Evolutionary conservation across 169 alveolate genomes (phyloP), one percentile per base, ranked within the genome.

Genomic region (Besnoitia besnoiti): DNA sequence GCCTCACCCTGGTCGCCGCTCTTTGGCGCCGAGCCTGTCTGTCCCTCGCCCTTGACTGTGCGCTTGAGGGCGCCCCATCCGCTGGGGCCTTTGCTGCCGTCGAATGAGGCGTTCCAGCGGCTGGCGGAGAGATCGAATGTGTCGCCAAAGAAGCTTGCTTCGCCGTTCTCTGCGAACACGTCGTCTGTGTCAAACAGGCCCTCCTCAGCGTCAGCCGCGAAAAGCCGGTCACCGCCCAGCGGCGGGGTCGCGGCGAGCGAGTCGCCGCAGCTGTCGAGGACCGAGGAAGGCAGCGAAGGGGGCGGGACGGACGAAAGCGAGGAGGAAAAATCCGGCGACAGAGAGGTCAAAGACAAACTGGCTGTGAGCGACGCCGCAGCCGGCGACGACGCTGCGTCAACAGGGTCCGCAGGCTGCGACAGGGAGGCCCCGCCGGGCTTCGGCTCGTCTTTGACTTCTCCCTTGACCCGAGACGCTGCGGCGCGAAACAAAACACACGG

Each of bases 31-130:
- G 12, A 19, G 12, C 24, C 67, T n/a, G 30, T 55, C 24, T 16
- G n/a, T 0, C 33, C 27, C 24, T 55, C 67, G 33, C 27, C 67
- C 33, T 55, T 55, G 67, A 55, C 67, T 10, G 67, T 10, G 3
- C 80, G 39, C n/a, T 67, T 67, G 47, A 67, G 44, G 24, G 80
- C 80, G 14, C 80, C 80, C 80, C 80, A 67, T 21, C 67, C 67
- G 1, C 67, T n/a, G 1, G 67, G n/a, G 3, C 39, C 24, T 67
- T 16, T 67, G 46, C 39, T n/a, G 62, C 19, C 62, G 44, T 35
- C 42, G 80, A 24, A 37, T 7, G 47, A 33, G 80, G 24, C 80
- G 12, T 10, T 33, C 80, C 39, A 35, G 42, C 39, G 80, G 44
- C 46, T 67, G 44, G 30, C 62, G 19, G 47, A 2, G 40, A 33